Percentiles rank a stretch among this genome's conserved stretches.
phyloP scores from a whole-genome alignment of 192 early-diverging fungal genomes.

The Globomyces pollinis-pini region DNA sequence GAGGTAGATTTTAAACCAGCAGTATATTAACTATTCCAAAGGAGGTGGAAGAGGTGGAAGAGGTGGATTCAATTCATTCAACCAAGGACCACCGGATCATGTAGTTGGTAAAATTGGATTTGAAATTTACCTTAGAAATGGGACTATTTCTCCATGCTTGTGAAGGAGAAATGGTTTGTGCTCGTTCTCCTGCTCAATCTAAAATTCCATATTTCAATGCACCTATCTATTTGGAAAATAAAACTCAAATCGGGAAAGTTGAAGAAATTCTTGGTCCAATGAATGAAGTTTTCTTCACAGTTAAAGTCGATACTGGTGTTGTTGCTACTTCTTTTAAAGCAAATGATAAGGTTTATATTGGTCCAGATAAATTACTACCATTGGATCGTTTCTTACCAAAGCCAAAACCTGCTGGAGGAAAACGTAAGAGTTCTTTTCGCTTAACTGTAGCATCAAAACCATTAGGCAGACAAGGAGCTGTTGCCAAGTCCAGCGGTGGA shows the following conservation, averaged over 20 bases:
- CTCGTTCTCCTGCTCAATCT: conserved; percentile 4
- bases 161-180: conserved; percentile 95
- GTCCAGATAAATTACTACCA: conserved; percentile 86
- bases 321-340: conserved; percentile 85
- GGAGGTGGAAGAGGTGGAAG: conserved; percentile 28
- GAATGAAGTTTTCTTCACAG: conserved; percentile 96
- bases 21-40: too few relatives aligned
- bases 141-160: conserved; percentile 89
- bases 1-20: too few relatives aligned
- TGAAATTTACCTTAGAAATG: conserved; percentile 48
- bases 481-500: conserved; percentile 46
- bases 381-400: conserved; percentile 96
- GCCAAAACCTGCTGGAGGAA: conserved; percentile 60
- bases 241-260: conserved; percentile 97
- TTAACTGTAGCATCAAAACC: conserved; percentile 43
- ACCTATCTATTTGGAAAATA: conserved; percentile 95
- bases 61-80: conserved; percentile 35
- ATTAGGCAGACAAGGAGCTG: conserved; percentile 52
- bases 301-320: conserved; percentile 91
- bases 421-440: conserved; percentile 38
- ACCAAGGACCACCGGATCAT: conserved; percentile 67
- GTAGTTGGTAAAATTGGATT: conserved; percentile 49
- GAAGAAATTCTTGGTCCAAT: conserved; percentile 98
- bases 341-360: conserved; percentile 90
- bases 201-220: conserved; percentile 99